Evolutionary conservation across 2,329 filamentous ascomycete genomes (phyloP), one percentile per base, ranked within the genome.

Genomic region (Epichloe uncinata): DNA sequence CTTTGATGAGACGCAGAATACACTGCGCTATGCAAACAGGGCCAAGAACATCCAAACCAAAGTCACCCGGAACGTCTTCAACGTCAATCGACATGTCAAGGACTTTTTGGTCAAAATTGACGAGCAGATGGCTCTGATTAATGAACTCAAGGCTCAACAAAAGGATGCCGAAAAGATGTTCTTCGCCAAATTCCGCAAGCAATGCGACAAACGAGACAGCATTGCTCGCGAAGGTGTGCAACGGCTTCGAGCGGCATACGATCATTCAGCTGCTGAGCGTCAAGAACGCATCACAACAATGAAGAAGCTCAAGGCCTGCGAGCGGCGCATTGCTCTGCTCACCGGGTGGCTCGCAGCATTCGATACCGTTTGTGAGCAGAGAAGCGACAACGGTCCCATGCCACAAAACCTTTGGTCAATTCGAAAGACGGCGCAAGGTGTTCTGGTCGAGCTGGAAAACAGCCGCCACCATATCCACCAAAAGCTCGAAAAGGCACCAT

Each of bases 11-110:
- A 96, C 91, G 0, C 93, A 98, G 61, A 98, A 98, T 66, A 98
- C 93, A 0, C 75, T 98, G 16, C 86, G 94, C 59, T 98, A 98
- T 62, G 93, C 93, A 46, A 97, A 98, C 67, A 79, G 93, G 57
- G 93, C 93, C 52, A 98, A 98, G 78, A 98, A 98, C 62, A 98
- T 98, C 63, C 94, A 97, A 71, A 98, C 93, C 52, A 98, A 98
- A 75, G 89, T 96, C 51, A 96, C 93, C n/a, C 83, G 90, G 61
- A 98, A 98, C 63, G 90, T 97, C 22, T 98, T 94, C 72, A 98
- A 98, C 65, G 93, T 98, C 55, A 96, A 98, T 66, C 85, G 93
- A 54, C 93, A 98, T 69, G 93, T 98, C 61, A 98, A 98, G 72
- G 93, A 98, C 68, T 98, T 95, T 69, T 70, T 98, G 64, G 93